Conservation (phyloP, 2,329 filamentous ascomycete species). For the Monosporascus sp. region DNA sequence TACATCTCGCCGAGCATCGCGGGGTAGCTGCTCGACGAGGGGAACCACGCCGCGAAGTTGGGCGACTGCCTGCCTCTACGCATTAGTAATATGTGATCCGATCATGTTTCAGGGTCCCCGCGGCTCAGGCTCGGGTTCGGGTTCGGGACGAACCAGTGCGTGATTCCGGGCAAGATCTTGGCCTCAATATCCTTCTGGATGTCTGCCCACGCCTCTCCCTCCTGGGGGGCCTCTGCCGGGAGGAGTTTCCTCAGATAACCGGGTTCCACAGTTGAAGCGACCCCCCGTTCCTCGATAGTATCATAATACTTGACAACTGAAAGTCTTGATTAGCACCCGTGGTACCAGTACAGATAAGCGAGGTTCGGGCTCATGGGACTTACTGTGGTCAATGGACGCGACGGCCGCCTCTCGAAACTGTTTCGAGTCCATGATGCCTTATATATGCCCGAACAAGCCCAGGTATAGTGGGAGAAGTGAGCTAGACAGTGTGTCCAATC, state of each 20-base stretch:
- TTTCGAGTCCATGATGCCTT: constrained; percentile 62
- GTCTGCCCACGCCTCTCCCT: constrained; percentile 66
- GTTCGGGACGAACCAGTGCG: constrained; percentile 60
- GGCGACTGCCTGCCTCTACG: constrained; percentile 61
- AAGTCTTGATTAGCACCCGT: constrained; percentile 1
- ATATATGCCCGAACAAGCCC: background rate
- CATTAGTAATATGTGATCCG: too few species aligned
- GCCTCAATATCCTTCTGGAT: constrained; percentile 80
- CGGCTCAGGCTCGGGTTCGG: background rate
- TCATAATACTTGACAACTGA: constrained; percentile 81
- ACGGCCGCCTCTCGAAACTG: constrained; percentile 75
- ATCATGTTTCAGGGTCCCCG: background rate
- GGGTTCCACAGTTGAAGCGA: constrained; percentile 72
- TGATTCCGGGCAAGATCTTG: constrained; percentile 87
- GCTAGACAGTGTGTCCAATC: background rate
- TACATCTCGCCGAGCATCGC: constrained; percentile 90
- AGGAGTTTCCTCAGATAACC: constrained; percentile 81
- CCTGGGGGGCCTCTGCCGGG: constrained; percentile 57
- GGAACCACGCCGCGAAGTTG: constrained; percentile 95
- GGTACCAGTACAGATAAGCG: constrained; percentile 2
- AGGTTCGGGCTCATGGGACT: constrained; percentile 25
- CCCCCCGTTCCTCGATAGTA: constrained; percentile 61
- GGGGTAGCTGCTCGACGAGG: constrained; percentile 75
- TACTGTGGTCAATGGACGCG: constrained; percentile 77
- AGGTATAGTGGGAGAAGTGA: background rate